A percentile compares a stretch with the other conserved stretches of the same genome.
These are phyloP conservation scores for Sisymbrium irio DNA, from an alignment of 345 rosid genomes.

Conservation along the genomic window DNA sequence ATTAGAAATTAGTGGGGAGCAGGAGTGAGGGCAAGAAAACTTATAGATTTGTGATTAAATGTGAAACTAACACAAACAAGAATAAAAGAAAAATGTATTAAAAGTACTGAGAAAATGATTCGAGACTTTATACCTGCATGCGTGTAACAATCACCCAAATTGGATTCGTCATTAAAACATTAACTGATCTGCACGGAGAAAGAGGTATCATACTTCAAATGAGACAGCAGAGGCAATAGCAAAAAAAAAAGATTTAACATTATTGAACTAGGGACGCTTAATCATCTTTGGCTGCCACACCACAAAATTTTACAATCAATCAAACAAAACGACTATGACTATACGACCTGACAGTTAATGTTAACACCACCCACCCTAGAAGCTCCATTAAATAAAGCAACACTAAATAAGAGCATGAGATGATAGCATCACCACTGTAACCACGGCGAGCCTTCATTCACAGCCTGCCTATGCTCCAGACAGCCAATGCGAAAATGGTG, in stretches of 20 bases:
- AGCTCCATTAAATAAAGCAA: background rate
- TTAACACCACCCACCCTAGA: background rate
- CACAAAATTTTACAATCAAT: background rate
- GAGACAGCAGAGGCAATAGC: background rate
- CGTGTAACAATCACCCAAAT: slow-evolving; percentile 98
- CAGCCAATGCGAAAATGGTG: background rate
- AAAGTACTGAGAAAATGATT: background rate
- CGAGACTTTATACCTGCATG: slow-evolving; percentile 72
- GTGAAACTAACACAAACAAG: background rate
- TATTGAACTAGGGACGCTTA: background rate
- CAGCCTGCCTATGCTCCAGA: slow-evolving; percentile 6
- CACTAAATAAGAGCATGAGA: slow-evolving; percentile 3
- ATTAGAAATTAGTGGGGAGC: background rate
- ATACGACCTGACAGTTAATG: background rate
- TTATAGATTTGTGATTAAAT: background rate
- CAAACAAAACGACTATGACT: background rate
- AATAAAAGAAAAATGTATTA: background rate
- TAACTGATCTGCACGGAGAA: slow-evolving; percentile 60
- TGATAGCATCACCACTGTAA: slow-evolving; percentile 7
- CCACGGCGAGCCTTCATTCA: background rate
- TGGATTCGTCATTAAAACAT: slow-evolving; percentile 92
- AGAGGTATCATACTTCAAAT: slow-evolving; percentile 22
- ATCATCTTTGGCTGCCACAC: background rate
- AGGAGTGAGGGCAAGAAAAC: background rate
- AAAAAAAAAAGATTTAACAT: background rate